Evolutionary conservation across 2,329 filamentous ascomycete species (phyloP).

Genomic region (Pseudogymnoascus sp.): DNA sequence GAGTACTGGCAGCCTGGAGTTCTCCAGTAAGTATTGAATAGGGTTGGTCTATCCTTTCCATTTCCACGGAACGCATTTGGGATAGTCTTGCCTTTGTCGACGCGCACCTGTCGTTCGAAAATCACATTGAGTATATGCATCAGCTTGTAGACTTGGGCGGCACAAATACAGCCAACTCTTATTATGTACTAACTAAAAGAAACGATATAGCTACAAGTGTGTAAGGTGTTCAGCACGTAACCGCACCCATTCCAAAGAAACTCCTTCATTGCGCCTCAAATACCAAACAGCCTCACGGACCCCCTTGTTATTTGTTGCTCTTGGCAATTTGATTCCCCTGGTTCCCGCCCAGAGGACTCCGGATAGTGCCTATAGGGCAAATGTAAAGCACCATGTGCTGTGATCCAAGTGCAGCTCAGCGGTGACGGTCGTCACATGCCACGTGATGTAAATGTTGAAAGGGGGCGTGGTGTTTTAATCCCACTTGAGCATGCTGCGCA

Average conservation of each 20-base stretch:
- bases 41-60: neutral
- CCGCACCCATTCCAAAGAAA: neutral
- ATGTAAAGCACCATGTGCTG: neutral
- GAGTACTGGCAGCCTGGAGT: neutral
- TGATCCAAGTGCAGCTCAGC: neutral
- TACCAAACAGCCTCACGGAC: neutral
- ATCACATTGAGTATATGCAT: too few relatives aligned
- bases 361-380: neutral
- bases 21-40: neutral
- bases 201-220: neutral
- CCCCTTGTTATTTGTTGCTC: neutral
- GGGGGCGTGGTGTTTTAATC: neutral
- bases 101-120: too few relatives aligned
- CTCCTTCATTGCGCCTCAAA: neutral
- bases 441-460: neutral
- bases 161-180: neutral
- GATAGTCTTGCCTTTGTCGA: too few relatives aligned
- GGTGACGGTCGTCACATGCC: neutral
- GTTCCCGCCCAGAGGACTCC: neutral
- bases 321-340: neutral
- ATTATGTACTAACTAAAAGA: neutral
- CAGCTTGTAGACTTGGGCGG: too few relatives aligned
- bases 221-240: neutral
- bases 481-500: neutral
- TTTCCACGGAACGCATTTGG: too few relatives aligned